Evolutionary conservation across 108 stramenopile genomes (phyloP).

Genomic region (Nannochloropsis salina): DNA sequence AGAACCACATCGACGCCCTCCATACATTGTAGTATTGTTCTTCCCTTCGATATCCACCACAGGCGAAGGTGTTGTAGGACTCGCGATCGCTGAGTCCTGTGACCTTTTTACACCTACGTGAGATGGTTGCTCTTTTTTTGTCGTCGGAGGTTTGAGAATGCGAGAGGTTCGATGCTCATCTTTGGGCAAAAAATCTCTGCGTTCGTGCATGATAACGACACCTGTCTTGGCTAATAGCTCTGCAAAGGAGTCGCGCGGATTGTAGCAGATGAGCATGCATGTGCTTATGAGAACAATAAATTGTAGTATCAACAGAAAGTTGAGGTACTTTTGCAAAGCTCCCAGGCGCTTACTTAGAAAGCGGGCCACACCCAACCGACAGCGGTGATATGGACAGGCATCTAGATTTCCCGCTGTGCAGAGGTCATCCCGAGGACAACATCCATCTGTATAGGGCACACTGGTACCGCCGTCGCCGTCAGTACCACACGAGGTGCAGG

Average conservation of each 20-base stretch:
- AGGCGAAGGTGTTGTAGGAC: background rate
- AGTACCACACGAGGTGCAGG: background rate
- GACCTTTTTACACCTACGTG: too few species aligned
- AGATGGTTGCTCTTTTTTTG: too few species aligned
- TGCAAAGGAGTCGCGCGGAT: slow-evolving; percentile 29
- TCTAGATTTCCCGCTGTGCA: slow-evolving; percentile 23
- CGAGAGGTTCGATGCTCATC: too few species aligned
- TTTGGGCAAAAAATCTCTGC: too few species aligned
- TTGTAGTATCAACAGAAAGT: slow-evolving; percentile 20
- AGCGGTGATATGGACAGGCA: slow-evolving; percentile 30
- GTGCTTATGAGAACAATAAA: slow-evolving; percentile 20
- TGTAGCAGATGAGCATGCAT: slow-evolving; percentile 44
- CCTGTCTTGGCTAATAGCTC: slow-evolving; percentile 37
- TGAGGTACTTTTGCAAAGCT: slow-evolving; percentile 23
- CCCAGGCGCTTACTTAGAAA: background rate
- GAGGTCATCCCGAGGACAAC: slow-evolving; percentile 28
- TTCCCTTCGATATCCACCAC: background rate
- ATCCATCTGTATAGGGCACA: background rate
- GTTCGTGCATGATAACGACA: slow-evolving; percentile 7
- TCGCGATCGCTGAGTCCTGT: background rate
- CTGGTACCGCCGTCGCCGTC: background rate
- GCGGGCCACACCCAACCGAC: slow-evolving; percentile 23
- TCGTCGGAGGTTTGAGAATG: too few species aligned
- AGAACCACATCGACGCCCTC: background rate
- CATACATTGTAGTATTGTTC: background rate